Percentiles rank a stretch among this genome's conserved stretches.
Conservation (phyloP, 106 monocot genomes). For the Allium sativum region DNA sequence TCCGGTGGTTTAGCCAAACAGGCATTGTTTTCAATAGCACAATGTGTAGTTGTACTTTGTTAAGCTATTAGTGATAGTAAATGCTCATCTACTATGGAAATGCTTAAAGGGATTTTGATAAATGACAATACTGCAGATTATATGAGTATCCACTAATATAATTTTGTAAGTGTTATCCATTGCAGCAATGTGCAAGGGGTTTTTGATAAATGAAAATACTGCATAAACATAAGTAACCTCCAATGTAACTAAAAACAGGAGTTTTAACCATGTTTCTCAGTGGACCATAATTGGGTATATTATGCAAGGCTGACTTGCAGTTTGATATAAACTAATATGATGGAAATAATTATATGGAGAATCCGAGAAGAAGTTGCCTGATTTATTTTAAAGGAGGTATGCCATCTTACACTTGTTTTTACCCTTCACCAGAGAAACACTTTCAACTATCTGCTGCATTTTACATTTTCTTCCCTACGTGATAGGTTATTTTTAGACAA, state of each 20-base stretch:
- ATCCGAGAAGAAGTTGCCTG: no score
- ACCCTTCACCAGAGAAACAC: constrained; percentile 3
- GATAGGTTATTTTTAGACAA: constrained; percentile 88
- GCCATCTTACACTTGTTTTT: constrained; percentile 2
- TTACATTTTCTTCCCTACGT: not conserved
- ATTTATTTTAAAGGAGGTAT: constrained; percentile 63
- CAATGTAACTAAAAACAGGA: no score
- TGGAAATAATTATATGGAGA: no score
- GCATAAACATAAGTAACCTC: no score
- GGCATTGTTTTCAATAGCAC: constrained; percentile 88
- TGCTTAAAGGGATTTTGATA: constrained; percentile 85
- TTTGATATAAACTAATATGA: no score
- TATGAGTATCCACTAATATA: constrained; percentile 28
- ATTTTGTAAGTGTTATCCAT: no score
- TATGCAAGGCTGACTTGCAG: no score
- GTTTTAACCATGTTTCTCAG: no score
- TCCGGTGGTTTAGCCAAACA: constrained; percentile 92
- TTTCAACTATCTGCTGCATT: constrained; percentile 1
- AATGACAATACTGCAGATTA: constrained; percentile 48
- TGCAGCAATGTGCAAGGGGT: not conserved
- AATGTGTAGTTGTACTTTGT: constrained; percentile 97
- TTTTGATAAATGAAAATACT: not conserved
- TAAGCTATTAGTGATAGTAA: constrained; percentile 78
- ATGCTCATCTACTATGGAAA: constrained; percentile 90
- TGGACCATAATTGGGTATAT: no score